These are phyloP conservation scores for Ophiostoma australiae DNA, from an alignment of 2,329 filamentous ascomycete genomes.

Conservation along the genomic window DNA sequence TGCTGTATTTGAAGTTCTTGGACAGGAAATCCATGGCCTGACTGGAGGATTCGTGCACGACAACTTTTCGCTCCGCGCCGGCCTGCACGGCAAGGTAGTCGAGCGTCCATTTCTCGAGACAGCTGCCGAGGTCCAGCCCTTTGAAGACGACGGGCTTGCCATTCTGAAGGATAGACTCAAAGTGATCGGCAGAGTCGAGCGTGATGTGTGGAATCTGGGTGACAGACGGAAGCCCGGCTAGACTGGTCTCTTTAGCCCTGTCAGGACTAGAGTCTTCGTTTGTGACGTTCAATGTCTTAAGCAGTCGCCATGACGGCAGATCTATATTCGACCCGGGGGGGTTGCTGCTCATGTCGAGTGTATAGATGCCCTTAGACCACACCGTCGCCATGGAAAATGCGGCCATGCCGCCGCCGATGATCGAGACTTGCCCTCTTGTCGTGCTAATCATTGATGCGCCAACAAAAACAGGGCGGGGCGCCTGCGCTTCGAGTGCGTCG, in stretches of 20 bases:
- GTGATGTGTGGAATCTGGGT: constrained; percentile 46
- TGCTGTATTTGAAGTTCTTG: constrained; percentile 78
- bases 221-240: neutral
- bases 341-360: constrained; percentile 32
- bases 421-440: constrained; percentile 47
- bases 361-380: constrained; percentile 64
- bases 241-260: no score
- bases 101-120: constrained; percentile 61
- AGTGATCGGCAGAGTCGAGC: constrained; percentile 51
- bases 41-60: constrained; percentile 65
- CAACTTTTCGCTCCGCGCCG: constrained; percentile 58
- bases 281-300: constrained; percentile 21
- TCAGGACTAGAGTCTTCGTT: neutral
- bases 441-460: constrained; percentile 57
- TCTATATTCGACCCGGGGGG: no score
- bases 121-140: constrained; percentile 61
- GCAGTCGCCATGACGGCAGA: constrained; percentile 16
- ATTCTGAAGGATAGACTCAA: constrained; percentile 53
- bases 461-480: constrained; percentile 60
- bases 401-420: constrained; percentile 76
- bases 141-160: constrained; percentile 63
- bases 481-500: neutral
- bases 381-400: constrained; percentile 89
- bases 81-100: constrained; percentile 61
- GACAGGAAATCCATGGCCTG: constrained; percentile 71